Percentiles rank a stretch among this genome's conserved stretches.
phyloP scores from a whole-genome alignment of 1,139 yeast species.

The Yamadazyma conglobata region DNA sequence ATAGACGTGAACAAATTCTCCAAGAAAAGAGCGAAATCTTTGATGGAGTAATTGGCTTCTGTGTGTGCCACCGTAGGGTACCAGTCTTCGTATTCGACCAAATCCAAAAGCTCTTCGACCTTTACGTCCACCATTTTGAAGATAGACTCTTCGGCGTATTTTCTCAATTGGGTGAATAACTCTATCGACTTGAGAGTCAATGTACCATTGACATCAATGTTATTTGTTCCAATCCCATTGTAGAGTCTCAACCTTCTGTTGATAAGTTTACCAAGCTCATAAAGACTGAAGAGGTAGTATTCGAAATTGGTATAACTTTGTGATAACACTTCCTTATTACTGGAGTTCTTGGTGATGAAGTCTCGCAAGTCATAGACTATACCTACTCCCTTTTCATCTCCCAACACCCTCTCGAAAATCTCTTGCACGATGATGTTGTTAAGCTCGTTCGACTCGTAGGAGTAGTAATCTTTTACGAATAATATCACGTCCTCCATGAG shows the following conservation, averaged over 20 bases:
- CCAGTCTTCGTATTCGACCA: constrained; percentile 84
- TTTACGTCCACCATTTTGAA: constrained; percentile 78
- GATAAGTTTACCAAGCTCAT: constrained; percentile 50
- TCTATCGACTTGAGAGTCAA: constrained; percentile 42
- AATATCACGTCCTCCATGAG: constrained; percentile 59
- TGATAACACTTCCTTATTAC: constrained; percentile 85
- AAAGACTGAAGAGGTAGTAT: constrained; percentile 65
- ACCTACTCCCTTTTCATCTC: constrained; percentile 47
- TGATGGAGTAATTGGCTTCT: constrained; percentile 73
- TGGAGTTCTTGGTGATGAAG: constrained; percentile 56
- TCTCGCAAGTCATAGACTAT: constrained; percentile 65
- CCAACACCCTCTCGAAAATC: constrained; percentile 67
- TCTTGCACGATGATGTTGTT: constrained; percentile 50
- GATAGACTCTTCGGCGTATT: constrained; percentile 75
- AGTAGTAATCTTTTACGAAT: constrained; percentile 67
- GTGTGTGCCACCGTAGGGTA: constrained; percentile 42
- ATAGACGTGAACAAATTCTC: constrained; percentile 85
- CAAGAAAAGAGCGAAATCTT: constrained; percentile 84
- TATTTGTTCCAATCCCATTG: constrained; percentile 51
- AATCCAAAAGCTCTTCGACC: constrained; percentile 74
- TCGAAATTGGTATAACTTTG: constrained; percentile 87
- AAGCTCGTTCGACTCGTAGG: constrained; percentile 43
- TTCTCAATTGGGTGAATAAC: constrained; percentile 59
- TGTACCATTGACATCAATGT: constrained; percentile 37
- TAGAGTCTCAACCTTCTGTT: constrained; percentile 44